Conservation (phyloP, 2,329 filamentous ascomycete species). For the Stachybotrys echinatus region DNA sequence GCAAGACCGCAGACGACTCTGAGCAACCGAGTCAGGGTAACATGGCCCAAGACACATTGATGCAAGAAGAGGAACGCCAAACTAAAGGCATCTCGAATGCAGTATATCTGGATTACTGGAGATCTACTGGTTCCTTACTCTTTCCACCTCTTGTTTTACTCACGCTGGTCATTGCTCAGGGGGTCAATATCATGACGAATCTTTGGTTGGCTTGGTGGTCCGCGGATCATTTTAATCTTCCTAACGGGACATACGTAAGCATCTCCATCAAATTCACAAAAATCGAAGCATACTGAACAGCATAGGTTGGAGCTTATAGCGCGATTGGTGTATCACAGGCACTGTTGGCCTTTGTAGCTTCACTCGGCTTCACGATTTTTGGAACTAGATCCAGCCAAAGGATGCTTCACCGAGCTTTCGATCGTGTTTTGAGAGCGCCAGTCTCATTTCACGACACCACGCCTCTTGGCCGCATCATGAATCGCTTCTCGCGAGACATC, state of each 20-base stretch:
- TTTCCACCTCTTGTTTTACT: neutral
- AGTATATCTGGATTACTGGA: neutral
- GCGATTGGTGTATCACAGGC: neutral
- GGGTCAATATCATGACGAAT: neutral
- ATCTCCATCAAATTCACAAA: neutral
- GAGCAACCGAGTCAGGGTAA: neutral
- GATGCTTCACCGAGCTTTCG: neutral
- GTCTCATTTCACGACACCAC: slow-evolving; percentile 60
- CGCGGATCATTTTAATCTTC: neutral
- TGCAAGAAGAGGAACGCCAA: neutral
- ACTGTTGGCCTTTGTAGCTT: neutral
- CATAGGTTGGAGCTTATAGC: neutral
- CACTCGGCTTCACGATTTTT: neutral
- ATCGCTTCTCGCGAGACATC: slow-evolving; percentile 89
- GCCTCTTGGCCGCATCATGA: slow-evolving; percentile 85
- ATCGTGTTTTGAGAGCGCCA: neutral
- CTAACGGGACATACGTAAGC: neutral
- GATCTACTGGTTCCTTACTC: neutral
- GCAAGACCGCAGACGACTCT: neutral
- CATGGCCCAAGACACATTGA: neutral
- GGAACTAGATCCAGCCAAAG: neutral
- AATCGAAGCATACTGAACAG: neutral
- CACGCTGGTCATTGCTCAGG: neutral
- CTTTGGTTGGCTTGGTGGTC: neutral
- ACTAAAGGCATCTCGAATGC: neutral